These are phyloP conservation scores for Barbatosphaeria neglecta DNA, from an alignment of 495 filamentous ascomycete genomes.

Conservation along the genomic window DNA sequence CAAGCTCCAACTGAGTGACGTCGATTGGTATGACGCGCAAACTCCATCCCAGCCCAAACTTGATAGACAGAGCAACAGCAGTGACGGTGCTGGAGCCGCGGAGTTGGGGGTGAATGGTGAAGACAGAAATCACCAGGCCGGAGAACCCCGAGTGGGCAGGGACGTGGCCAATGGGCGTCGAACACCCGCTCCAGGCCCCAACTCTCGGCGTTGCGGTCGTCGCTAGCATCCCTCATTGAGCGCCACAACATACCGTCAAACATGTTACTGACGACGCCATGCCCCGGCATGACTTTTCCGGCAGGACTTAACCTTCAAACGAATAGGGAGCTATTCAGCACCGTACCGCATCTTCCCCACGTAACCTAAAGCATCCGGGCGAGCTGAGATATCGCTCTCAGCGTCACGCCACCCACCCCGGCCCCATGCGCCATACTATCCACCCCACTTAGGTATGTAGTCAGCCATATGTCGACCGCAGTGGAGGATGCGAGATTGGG, in stretches of 20 bases:
- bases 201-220: conserved; percentile 3
- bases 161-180: conserved; percentile 17
- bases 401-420: too few relatives aligned
- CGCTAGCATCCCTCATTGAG: background rate
- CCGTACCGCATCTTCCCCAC: too few relatives aligned
- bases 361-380: too few relatives aligned
- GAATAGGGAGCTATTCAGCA: too few relatives aligned
- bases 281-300: background rate
- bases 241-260: background rate
- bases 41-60: too few relatives aligned
- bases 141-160: conserved; percentile 4
- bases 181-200: conserved; percentile 3
- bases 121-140: background rate
- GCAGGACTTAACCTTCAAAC: too few relatives aligned
- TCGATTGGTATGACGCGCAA: conserved; percentile 71
- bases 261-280: background rate
- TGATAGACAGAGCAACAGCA: too few relatives aligned
- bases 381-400: too few relatives aligned
- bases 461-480: too few relatives aligned
- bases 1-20: conserved; percentile 88
- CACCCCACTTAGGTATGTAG: too few relatives aligned
- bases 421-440: too few relatives aligned
- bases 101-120: background rate
- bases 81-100: background rate
- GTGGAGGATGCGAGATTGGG: too few relatives aligned